phyloP scores from a whole-genome alignment of 139 green algal genomes.

The Asterochloris sp. region DNA sequence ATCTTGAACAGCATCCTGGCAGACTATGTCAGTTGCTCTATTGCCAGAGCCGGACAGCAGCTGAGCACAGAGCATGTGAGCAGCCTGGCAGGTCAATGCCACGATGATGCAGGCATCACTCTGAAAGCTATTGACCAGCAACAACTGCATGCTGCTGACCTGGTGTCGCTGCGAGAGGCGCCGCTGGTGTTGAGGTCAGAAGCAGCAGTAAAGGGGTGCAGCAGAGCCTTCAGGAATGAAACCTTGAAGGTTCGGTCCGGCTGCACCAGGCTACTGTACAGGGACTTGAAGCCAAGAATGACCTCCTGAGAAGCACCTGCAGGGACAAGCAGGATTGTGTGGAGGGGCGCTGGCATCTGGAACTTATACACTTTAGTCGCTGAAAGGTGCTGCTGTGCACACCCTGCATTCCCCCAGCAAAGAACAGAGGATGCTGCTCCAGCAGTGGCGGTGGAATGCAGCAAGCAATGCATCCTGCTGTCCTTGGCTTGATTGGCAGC shows the following conservation, averaged over 20 bases:
- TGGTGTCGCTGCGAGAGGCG: slow-evolving; percentile 1
- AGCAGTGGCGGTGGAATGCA: too few relatives aligned
- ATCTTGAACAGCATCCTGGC: background rate
- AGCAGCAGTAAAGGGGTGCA: slow-evolving; percentile 43
- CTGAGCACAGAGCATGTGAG: background rate
- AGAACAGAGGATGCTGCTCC: too few relatives aligned
- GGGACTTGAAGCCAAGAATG: slow-evolving; percentile 29
- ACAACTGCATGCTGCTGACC: background rate
- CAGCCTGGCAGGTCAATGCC: too few relatives aligned
- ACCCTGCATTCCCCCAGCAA: too few relatives aligned
- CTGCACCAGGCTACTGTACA: slow-evolving; percentile 50
- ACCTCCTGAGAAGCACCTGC: slow-evolving; percentile 26
- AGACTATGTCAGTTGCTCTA: background rate
- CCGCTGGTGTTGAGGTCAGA: slow-evolving; percentile 14
- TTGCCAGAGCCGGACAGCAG: background rate
- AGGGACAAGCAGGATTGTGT: background rate
- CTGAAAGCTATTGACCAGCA: too few relatives aligned
- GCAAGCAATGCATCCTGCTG: background rate
- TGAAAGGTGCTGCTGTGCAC: too few relatives aligned
- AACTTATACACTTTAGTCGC: too few relatives aligned
- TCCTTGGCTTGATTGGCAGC: too few relatives aligned
- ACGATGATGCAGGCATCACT: too few relatives aligned
- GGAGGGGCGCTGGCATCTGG: too few relatives aligned
- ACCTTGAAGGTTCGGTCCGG: slow-evolving; percentile 21
- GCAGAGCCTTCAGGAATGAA: slow-evolving; percentile 40